Base-by-base conservation (phyloP, 768 basidiomycete genomes). In the Cystofilobasidium ferigula region DNA sequence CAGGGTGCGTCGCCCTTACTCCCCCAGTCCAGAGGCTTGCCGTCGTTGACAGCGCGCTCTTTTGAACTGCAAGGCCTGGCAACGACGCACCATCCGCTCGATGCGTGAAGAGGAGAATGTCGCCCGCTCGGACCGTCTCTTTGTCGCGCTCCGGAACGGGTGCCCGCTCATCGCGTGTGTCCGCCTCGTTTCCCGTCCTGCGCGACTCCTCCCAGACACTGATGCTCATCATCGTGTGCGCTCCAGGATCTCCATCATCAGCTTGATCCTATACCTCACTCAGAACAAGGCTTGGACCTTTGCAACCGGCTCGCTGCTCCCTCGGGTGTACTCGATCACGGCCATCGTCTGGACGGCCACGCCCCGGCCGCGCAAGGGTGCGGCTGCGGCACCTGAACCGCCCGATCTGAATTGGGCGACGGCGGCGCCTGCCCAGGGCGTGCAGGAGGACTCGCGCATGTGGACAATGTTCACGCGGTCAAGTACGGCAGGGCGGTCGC, bases 281-380 rank as follows among this genome's bases (percentile, higher is more conserved):
- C 28, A 54, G 18, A 54, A 54, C 51, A 54, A 54, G 30, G 51
- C 51, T 26, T 54, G 51, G 51, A 54, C 51, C 3, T 54, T 30
- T 32, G 51, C 51, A 28, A 54, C 51, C 30, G 51, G 51, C 14
- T 30, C 28, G 28, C 51, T 54, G 4, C 30, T 54, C 18, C 51
- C 51, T 2, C 51, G 51, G 2, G 3, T 32, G 51, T 47, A 47
- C 45, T 47, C 45, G 45, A 47, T 47, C 20, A 6, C 45, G 20
- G 45, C 24, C 45, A 47, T 47, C 6, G 28, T 54, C 51, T 54
- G 51, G 51, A 54, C 51, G 28, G 51, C 51, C 16, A 3, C 32
- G 28, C 51, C 51, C 5, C 51, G 51, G 13, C 51, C 51, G 3
- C 8, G 30, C 3, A 6, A 24, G 24, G 47, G 51, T 28, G 30